Percentiles rank a stretch among this genome's conserved stretches.
phyloP scores from a whole-genome alignment of 2,329 filamentous ascomycete genomes.

The Geoglossum cookeanum region DNA sequence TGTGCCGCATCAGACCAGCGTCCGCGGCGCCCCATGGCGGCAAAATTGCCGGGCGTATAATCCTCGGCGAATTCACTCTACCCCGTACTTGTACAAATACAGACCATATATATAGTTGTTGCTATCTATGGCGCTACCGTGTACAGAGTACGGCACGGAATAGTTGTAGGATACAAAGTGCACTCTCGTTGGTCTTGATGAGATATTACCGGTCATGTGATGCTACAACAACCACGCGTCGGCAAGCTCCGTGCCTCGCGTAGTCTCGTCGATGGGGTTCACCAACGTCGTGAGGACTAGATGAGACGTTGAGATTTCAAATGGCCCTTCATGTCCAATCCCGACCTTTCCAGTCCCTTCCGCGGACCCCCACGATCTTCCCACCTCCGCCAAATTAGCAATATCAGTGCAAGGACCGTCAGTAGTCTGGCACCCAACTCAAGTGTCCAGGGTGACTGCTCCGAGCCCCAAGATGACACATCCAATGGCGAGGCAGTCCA shows the following conservation, averaged over 20 bases:
- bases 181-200: neutral
- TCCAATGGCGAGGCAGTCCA: neutral
- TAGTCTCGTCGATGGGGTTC: neutral
- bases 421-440: slow-evolving; percentile 6
- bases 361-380: slow-evolving; percentile 13
- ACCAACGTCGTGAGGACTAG: neutral
- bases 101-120: too few relatives aligned
- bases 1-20: too few relatives aligned
- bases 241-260: neutral
- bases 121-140: too few relatives aligned
- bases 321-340: neutral
- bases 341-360: slow-evolving; percentile 1
- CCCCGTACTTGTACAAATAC: too few relatives aligned
- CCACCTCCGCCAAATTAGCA: slow-evolving; percentile 17
- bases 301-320: neutral
- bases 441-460: neutral
- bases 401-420: slow-evolving; percentile 12
- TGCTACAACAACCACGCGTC: neutral
- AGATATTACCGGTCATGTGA: neutral
- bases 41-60: too few relatives aligned
- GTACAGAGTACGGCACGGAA: too few relatives aligned
- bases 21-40: too few relatives aligned
- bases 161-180: too few relatives aligned
- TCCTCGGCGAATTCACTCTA: too few relatives aligned
- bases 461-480: neutral